These are phyloP conservation scores for Macadamia tetraphylla DNA, from an alignment of 164 flowering plant species.

Conservation along the genomic window DNA sequence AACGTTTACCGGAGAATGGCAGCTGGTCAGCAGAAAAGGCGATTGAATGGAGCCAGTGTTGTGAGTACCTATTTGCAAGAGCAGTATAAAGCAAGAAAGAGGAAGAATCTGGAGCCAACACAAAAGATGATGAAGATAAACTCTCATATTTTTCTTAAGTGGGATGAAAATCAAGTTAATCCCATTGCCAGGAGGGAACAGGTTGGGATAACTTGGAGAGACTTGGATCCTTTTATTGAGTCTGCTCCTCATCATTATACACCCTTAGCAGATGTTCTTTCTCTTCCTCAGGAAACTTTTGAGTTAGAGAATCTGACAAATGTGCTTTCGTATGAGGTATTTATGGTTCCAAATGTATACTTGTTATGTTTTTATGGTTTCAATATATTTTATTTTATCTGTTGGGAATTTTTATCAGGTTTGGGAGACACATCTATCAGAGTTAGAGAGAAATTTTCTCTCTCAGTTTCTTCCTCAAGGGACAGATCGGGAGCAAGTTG, in stretches of 20 bases:
- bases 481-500: constrained; percentile 37
- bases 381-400: neutral
- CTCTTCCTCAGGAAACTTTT: constrained; percentile 59
- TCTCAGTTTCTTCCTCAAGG: constrained; percentile 67
- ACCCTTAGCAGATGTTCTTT: constrained; percentile 57
- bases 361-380: neutral
- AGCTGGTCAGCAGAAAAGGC: constrained; percentile 68
- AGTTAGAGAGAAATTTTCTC: constrained; percentile 56
- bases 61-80: constrained; percentile 39
- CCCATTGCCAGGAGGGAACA: constrained; percentile 77
- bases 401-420: constrained; percentile 33
- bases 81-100: constrained; percentile 43
- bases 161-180: constrained; percentile 51
- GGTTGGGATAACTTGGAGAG: constrained; percentile 56
- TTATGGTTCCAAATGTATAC: constrained; percentile 3
- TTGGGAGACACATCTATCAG: constrained; percentile 64
- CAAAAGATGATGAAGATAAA: constrained; percentile 31
- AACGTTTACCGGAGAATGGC: constrained; percentile 39
- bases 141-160: constrained; percentile 56
- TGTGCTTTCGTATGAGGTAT: constrained; percentile 75
- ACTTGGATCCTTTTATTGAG: constrained; percentile 47
- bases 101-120: constrained; percentile 26
- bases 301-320: constrained; percentile 46
- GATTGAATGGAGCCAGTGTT: constrained; percentile 40
- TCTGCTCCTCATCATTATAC: constrained; percentile 24